Percentiles rank a stretch among this genome's conserved stretches.
Conservation (phyloP, 2,329 filamentous ascomycete genomes). For the Lasiodiplodia theobromae region DNA sequence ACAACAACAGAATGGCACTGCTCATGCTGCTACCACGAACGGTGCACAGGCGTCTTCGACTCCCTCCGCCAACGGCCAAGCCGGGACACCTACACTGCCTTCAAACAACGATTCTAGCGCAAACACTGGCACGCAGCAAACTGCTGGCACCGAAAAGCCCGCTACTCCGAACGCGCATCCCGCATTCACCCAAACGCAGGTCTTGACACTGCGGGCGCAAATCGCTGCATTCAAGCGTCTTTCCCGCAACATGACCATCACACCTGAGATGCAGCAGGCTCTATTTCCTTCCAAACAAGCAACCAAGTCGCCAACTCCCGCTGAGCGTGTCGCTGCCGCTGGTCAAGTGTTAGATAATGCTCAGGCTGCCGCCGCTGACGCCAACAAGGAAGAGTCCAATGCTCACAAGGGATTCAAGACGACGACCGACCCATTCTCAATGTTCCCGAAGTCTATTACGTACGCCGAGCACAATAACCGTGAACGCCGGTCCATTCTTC, state of each 20-base stretch:
- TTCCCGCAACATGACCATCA: constrained; percentile 84
- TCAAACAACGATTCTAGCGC: constrained; percentile 37
- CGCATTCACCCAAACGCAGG: constrained; percentile 76
- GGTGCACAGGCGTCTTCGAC: constrained; percentile 48
- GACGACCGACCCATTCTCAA: constrained; percentile 56
- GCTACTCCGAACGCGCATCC: constrained; percentile 36
- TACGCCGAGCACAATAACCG: constrained; percentile 81
- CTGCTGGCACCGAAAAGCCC: constrained; percentile 50
- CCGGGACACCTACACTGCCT: constrained; percentile 35
- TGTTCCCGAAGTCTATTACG: constrained; percentile 67
- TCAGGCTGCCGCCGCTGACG: constrained; percentile 49
- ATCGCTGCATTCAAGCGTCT: constrained; percentile 91
- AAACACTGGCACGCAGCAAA: constrained; percentile 36
- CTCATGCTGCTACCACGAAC: constrained; percentile 49
- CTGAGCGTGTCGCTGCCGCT: constrained; percentile 51
- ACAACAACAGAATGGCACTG: constrained; percentile 55
- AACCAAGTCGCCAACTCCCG: constrained; percentile 55
- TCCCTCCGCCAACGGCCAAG: constrained; percentile 37
- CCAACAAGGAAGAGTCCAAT: constrained; percentile 43
- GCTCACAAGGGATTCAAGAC: constrained; percentile 66
- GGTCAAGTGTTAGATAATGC: constrained; percentile 61
- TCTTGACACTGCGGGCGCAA: constrained; percentile 80
- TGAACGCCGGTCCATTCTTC: constrained; percentile 79
- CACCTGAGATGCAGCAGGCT: constrained; percentile 78
- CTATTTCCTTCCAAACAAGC: constrained; percentile 76